Evolutionary conservation across 441 rosid genomes (phyloP), one percentile per base, ranked within the genome.

Genomic region (Jatropha podagrica): DNA sequence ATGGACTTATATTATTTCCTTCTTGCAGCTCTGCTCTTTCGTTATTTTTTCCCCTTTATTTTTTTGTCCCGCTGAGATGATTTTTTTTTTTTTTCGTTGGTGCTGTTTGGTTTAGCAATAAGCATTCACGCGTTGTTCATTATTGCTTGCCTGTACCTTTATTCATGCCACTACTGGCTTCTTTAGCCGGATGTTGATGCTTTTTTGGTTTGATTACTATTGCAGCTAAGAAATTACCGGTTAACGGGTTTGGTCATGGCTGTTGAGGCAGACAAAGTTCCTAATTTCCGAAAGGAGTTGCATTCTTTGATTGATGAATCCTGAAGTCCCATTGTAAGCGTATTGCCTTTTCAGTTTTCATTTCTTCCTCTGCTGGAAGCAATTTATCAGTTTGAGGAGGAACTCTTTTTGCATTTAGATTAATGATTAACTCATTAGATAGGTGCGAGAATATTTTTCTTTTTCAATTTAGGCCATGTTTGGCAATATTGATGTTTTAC

Each of bases 181-280:
- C 7, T 40, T 8, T 10, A 40, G 17, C 6, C 20, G 55, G 65
- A 56, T 48, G 18, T 40, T 49, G 0, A 48, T 18, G 7, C 44
- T 17, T 52, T 49, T 41, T 51, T 55, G 42, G 68, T 64, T 49
- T 52, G 37, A 6, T 60, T 40, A 20, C 40, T 72, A 44, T 72
- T 66, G 82, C 90, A 95, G 98, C 87, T 92, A 59, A 89, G 81
- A 80, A 83, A 88, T 72, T 91, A 92, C 85, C 83, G 73, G 71
- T 55, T 86, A 71, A 89, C 73, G 80, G 97, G 97, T 67, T 81
- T 95, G 23, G 92, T 89, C 75, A 86, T 95, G 96, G 88, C 78
- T 15, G 85, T 95, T 23, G 81, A 86, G 71, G 92, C 95, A 56
- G 83, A 85, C 70, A 82, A 81, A 76, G 72, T 88, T 60, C 76